A percentile compares a stretch with the other conserved stretches of the same genome.
These are phyloP conservation scores for Mycena capillaripes DNA, from an alignment of 768 basidiomycete genomes.

Conservation along the genomic window DNA sequence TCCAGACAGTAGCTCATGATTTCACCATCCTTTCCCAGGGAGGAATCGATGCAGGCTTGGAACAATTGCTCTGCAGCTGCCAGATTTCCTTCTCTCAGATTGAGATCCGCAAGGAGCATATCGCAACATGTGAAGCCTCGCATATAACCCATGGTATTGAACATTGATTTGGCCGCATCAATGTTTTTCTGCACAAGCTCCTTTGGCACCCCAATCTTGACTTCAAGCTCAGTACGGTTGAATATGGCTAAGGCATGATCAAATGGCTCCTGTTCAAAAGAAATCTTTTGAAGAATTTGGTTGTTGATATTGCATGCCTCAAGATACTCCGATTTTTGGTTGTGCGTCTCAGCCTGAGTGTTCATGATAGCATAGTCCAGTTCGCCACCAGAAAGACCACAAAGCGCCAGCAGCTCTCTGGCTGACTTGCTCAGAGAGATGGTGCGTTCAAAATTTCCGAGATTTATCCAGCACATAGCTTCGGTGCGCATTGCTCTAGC, in stretches of 20 bases:
- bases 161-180: not conserved
- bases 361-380: not conserved
- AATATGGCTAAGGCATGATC: not conserved
- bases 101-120: not conserved
- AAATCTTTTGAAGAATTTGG: not conserved
- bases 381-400: not conserved
- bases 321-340: not conserved
- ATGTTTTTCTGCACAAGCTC: not conserved
- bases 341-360: not conserved
- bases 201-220: not conserved
- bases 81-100: not conserved
- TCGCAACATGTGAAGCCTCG: not conserved
- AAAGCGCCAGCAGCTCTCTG: not conserved
- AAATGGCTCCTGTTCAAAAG: not conserved
- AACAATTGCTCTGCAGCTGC: not conserved
- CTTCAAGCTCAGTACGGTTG: not conserved
- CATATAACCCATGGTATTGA: not conserved
- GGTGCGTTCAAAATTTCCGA: not conserved
- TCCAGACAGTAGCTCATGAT: constrained; percentile 1
- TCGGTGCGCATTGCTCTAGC: not conserved
- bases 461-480: not conserved
- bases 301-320: not conserved
- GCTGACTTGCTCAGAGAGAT: not conserved
- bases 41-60: not conserved
- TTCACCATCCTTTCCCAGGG: constrained; percentile 10